Percentiles rank a stretch among this genome's conserved stretches.
These are phyloP conservation scores for Penicillium roqueforti DNA, from an alignment of 495 filamentous ascomycete genomes.

Conservation along the genomic window DNA sequence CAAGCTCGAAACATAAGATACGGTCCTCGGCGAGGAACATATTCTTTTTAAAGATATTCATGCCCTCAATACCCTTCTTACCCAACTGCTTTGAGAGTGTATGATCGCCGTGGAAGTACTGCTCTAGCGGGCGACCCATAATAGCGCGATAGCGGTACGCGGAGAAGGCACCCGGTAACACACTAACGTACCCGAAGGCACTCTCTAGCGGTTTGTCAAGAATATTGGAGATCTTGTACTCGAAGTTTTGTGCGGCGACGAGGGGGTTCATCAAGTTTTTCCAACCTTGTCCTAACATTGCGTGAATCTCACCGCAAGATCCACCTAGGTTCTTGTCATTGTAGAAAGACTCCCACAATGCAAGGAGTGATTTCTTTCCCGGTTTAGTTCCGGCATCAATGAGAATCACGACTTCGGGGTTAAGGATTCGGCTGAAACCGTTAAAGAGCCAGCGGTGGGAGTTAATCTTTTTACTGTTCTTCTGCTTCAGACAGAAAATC, in stretches of 20 bases:
- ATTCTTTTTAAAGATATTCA: constrained; percentile 99
- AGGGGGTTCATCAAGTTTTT: constrained; percentile 89
- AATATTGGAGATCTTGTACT: constrained; percentile 99
- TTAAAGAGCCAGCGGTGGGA: constrained; percentile 98
- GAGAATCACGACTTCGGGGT: constrained; percentile 94
- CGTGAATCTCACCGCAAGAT: constrained; percentile 98
- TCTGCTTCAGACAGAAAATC: constrained; percentile 98
- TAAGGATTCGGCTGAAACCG: constrained; percentile 90
- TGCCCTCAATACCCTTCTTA: constrained; percentile 98
- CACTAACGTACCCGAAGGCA: constrained; percentile 94
- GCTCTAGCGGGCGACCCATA: constrained; percentile 92
- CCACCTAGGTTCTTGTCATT: constrained; percentile 97
- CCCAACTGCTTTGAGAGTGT: constrained; percentile 88
- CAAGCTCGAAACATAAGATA: constrained; percentile 98
- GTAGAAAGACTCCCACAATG: constrained; percentile 97
- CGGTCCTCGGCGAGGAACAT: constrained; percentile 99
- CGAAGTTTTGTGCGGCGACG: constrained; percentile 95
- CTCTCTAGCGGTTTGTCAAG: constrained; percentile 97
- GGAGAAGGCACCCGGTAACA: constrained; percentile 96
- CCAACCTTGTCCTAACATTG: constrained; percentile 89
- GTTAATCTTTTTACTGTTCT: constrained; percentile 99
- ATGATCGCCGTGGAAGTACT: constrained; percentile 99
- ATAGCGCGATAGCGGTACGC: constrained; percentile 96
- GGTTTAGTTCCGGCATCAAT: constrained; percentile 97
- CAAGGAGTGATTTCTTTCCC: constrained; percentile 81